Conservation (phyloP, 169 alveolate genomes). For the Eimeria maxima region DNA sequence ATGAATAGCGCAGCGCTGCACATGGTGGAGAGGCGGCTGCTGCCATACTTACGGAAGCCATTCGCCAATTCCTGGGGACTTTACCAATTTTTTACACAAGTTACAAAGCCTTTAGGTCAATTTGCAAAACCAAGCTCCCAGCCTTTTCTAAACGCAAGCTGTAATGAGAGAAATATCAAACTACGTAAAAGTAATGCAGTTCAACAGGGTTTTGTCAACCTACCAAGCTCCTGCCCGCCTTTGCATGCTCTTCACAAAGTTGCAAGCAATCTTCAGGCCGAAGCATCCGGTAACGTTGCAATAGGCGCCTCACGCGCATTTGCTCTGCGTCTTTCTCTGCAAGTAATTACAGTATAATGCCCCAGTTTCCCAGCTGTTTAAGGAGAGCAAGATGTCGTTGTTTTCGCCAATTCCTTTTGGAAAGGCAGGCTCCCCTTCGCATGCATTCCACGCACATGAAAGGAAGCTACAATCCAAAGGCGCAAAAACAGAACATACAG, state of each 20-base stretch:
- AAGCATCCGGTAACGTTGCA: conserved; percentile 64
- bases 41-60: not conserved
- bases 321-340: not conserved
- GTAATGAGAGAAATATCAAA: not conserved
- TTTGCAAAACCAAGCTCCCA: not conserved
- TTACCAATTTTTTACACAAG: too few species aligned
- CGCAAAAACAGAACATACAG: not conserved
- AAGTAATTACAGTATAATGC: not conserved
- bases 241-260: conserved; percentile 32
- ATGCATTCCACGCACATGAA: not conserved
- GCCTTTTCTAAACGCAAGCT: not conserved
- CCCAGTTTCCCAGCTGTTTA: not conserved
- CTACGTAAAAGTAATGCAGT: not conserved
- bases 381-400: not conserved
- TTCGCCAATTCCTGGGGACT: too few species aligned
- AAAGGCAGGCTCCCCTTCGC: not conserved
- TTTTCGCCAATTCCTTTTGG: not conserved
- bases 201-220: not conserved
- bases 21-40: not conserved
- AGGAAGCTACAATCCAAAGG: not conserved
- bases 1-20: not conserved
- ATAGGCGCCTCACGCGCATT: not conserved
- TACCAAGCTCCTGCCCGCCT: conserved; percentile 17
- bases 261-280: conserved; percentile 63
- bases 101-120: not conserved